A percentile compares a stretch with the other conserved stretches of the same genome.
These are phyloP conservation scores for Erysimum cheiranthoides DNA, from an alignment of 345 rosid genomes.

Conservation along the genomic window DNA sequence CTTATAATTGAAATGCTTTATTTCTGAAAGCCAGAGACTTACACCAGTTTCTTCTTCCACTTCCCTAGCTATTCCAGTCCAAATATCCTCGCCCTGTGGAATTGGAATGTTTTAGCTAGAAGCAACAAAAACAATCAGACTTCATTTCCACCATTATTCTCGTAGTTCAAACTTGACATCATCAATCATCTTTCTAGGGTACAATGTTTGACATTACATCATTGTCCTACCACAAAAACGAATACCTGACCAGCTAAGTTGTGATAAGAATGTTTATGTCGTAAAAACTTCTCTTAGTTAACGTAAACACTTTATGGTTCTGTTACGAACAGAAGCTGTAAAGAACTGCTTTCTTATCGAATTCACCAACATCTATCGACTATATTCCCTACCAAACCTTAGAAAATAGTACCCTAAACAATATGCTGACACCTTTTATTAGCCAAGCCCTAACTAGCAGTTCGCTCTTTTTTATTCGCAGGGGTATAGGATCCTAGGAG, in stretches of 20 bases:
- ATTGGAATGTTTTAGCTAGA: constrained; percentile 22
- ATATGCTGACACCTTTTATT: neutral
- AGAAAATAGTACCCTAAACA: neutral
- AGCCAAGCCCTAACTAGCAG: neutral
- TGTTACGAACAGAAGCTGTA: neutral
- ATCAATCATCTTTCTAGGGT: neutral
- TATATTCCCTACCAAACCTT: neutral
- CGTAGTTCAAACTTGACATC: neutral
- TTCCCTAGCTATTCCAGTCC: constrained; percentile 67
- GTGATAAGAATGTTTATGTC: neutral
- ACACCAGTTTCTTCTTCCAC: constrained; percentile 93
- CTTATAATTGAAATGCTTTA: neutral
- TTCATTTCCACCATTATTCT: neutral
- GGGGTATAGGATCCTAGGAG: neutral
- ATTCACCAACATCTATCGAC: neutral
- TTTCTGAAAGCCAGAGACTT: constrained; percentile 35
- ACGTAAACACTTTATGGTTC: neutral
- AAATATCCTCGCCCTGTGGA: constrained; percentile 79
- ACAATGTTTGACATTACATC: neutral
- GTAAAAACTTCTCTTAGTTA: neutral
- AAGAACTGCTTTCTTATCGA: neutral
- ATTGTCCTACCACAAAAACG: neutral
- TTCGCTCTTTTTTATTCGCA: neutral
- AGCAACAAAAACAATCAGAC: neutral
- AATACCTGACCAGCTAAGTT: constrained; percentile 4